phyloP scores from a whole-genome alignment of 2,329 filamentous ascomycete species.

The Exophiala spinifera region DNA sequence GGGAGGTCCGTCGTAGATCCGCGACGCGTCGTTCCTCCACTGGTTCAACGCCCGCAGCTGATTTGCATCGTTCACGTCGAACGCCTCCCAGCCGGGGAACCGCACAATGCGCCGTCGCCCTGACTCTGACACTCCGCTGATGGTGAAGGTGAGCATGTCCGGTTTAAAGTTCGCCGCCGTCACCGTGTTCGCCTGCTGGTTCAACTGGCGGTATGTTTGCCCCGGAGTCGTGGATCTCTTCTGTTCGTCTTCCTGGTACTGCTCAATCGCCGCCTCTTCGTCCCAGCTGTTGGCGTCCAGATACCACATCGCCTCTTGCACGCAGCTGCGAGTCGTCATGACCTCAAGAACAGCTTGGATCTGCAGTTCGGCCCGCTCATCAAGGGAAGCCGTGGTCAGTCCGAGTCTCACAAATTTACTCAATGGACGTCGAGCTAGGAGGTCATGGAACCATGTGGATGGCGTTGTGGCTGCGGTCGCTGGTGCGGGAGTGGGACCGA shows the following conservation, averaged over 20 bases:
- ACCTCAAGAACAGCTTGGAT: not conserved
- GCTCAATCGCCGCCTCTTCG: conserved; percentile 1
- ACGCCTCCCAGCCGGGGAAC: not conserved
- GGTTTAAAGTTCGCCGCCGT: not conserved
- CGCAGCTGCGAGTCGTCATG: not conserved
- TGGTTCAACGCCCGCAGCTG: conserved; percentile 12
- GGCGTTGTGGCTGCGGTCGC: not conserved
- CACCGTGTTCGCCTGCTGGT: not conserved
- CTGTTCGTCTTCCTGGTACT: conserved; percentile 7
- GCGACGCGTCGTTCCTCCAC: conserved; percentile 2
- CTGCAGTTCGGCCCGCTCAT: not conserved
- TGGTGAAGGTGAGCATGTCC: not conserved
- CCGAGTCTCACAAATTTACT: conserved; percentile 1
- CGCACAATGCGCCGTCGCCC: not conserved
- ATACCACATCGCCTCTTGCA: conserved; percentile 15
- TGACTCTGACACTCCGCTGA: not conserved
- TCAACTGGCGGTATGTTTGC: not conserved
- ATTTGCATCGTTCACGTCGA: conserved; percentile 1
- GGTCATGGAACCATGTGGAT: conserved; percentile 1
- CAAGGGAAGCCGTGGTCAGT: not conserved
- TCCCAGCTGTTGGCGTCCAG: conserved; percentile 10
- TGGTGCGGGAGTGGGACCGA: not conserved
- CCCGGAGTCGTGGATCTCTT: not conserved
- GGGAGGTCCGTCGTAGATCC: not conserved
- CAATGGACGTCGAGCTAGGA: not conserved